Percentiles rank a stretch among this genome's conserved stretches.
phyloP scores from a whole-genome alignment of 495 filamentous ascomycete genomes.

The Aspergillus nidulans region DNA sequence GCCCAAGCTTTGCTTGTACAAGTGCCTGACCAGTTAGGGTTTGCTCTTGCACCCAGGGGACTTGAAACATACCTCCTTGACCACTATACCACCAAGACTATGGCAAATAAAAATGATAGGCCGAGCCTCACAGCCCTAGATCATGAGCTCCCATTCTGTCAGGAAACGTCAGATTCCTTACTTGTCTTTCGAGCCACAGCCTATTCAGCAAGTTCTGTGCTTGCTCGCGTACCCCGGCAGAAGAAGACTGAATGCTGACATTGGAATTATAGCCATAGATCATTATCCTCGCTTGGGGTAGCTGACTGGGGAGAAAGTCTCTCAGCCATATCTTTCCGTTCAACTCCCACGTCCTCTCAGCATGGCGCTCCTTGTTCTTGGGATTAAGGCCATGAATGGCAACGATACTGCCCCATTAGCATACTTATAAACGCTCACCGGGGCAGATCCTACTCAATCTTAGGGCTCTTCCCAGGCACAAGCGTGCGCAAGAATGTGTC shows the following conservation, averaged over 20 bases:
- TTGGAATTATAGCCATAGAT: conserved; percentile 38
- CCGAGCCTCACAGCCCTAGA: conserved; percentile 4
- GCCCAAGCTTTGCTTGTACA: conserved; percentile 20
- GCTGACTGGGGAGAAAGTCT: conserved; percentile 30
- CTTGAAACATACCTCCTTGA: conserved; percentile 9
- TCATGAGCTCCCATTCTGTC: neutral
- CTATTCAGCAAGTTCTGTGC: conserved; percentile 26
- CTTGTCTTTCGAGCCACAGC: conserved; percentile 15
- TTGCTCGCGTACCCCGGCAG: conserved; percentile 28
- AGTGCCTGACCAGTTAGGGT: conserved; percentile 10
- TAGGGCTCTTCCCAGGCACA: conserved; percentile 5
- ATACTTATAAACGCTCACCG: neutral
- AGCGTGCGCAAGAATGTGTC: conserved; percentile 6
- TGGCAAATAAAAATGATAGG: conserved; percentile 18
- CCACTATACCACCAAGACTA: conserved; percentile 17
- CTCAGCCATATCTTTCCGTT: conserved; percentile 30
- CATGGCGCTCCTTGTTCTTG: conserved; percentile 17
- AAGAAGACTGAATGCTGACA: conserved; percentile 23
- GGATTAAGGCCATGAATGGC: conserved; percentile 41
- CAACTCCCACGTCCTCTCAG: conserved; percentile 29
- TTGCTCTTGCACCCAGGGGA: neutral
- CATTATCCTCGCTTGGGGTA: conserved; percentile 29
- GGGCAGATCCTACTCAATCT: conserved; percentile 9
- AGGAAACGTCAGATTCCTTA: neutral
- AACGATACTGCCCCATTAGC: conserved; percentile 33